phyloP scores from a whole-genome alignment of 164 flowering plant genomes.

The Buxus sempervirens region DNA sequence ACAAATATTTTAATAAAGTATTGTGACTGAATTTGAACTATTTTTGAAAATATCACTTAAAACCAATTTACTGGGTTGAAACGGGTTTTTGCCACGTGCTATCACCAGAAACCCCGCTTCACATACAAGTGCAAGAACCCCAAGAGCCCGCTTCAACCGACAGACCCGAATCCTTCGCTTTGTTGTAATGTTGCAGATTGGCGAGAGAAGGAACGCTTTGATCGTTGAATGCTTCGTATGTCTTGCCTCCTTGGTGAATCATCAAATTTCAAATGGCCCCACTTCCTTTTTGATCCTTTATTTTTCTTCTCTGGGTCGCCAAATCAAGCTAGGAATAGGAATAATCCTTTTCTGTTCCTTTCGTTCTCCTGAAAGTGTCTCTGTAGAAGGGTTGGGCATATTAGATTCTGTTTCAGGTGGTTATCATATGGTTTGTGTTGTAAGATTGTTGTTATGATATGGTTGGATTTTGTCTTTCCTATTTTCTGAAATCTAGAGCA shows the following conservation, averaged over 20 bases:
- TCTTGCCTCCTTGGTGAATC: not conserved
- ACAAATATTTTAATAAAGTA: no score
- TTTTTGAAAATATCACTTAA: no score
- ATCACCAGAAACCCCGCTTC: not conserved
- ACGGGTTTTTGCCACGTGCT: no score
- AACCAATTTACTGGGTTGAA: no score
- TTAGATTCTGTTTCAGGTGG: not conserved
- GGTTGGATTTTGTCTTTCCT: not conserved
- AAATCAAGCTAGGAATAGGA: not conserved
- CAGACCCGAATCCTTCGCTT: constrained; percentile 29
- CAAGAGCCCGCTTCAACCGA: constrained; percentile 38
- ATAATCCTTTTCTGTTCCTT: not conserved
- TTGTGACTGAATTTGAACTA: no score
- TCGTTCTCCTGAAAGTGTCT: not conserved
- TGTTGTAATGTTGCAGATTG: not conserved
- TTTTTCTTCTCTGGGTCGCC: not conserved
- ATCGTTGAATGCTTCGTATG: not conserved
- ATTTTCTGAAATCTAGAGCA: constrained; percentile 2
- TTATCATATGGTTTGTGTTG: no score
- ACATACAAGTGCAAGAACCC: not conserved
- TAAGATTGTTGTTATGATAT: not conserved
- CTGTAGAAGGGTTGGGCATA: not conserved
- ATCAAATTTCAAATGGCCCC: not conserved
- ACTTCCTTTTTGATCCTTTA: not conserved
- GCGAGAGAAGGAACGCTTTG: not conserved